Conservation (phyloP, 768 basidiomycete species). For the Chalciporus pseudorubinellus region DNA sequence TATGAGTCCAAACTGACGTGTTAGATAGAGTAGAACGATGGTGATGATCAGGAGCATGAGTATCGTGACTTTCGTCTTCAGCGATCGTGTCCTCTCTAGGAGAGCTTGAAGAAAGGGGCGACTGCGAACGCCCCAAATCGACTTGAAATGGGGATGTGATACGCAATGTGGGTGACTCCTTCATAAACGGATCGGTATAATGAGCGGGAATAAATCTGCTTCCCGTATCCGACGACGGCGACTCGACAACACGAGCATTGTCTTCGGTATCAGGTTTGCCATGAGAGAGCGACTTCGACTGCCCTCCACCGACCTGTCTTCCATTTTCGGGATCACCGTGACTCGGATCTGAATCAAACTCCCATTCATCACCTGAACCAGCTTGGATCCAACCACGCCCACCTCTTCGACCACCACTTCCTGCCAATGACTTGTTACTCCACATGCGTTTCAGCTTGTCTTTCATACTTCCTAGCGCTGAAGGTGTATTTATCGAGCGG, state of each 20-base stretch:
- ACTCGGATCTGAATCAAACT: constrained; percentile 29
- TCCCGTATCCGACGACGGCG: constrained; percentile 25
- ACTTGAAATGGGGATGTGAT: constrained; percentile 4
- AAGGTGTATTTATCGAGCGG: constrained; percentile 15
- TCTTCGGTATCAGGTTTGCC: background rate
- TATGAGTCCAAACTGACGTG: constrained; percentile 38
- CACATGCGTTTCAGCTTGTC: constrained; percentile 28
- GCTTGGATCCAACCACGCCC: constrained; percentile 52
- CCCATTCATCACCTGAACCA: constrained; percentile 49
- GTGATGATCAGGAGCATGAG: constrained; percentile 6
- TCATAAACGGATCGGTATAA: constrained; percentile 24
- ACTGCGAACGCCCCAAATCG: constrained; percentile 23
- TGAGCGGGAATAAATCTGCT: constrained; percentile 8
- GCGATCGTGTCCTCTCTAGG: constrained; percentile 20
- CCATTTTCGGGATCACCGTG: constrained; percentile 4
- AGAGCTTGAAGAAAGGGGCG: constrained; percentile 28
- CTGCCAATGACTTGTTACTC: constrained; percentile 15
- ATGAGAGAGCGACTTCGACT: constrained; percentile 1
- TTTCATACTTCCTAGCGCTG: constrained; percentile 21
- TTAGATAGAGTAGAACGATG: constrained; percentile 26
- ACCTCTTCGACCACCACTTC: constrained; percentile 18
- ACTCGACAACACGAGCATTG: constrained; percentile 20
- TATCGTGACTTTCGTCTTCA: constrained; percentile 10
- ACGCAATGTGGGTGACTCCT: constrained; percentile 6
- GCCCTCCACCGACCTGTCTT: background rate